phyloP scores from a whole-genome alignment of 495 filamentous ascomycete species.

The Xylaria bambusicola region DNA sequence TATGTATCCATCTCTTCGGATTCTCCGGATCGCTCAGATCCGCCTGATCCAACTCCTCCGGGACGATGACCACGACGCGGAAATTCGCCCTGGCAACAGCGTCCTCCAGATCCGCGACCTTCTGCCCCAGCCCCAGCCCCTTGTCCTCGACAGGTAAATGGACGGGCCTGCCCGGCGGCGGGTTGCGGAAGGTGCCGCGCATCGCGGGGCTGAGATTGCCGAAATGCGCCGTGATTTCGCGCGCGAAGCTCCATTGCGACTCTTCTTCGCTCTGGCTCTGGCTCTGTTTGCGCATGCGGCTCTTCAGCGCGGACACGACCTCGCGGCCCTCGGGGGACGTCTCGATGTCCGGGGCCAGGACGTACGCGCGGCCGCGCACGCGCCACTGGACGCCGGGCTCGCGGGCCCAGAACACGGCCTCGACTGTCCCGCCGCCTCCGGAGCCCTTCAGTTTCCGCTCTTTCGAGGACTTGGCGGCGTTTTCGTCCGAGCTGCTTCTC shows the following conservation, averaged over 20 bases:
- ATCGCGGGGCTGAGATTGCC: slow-evolving; percentile 78
- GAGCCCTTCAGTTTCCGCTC: slow-evolving; percentile 45
- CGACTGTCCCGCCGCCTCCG: slow-evolving; percentile 69
- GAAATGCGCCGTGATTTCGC: slow-evolving; percentile 82
- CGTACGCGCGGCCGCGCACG: slow-evolving; percentile 70
- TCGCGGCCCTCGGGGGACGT: slow-evolving; percentile 44
- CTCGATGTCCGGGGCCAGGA: slow-evolving; percentile 62
- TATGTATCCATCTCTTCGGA: slow-evolving; percentile 68
- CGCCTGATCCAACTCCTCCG: slow-evolving; percentile 74
- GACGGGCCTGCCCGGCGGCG: slow-evolving; percentile 68
- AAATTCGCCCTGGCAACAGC: slow-evolving; percentile 74
- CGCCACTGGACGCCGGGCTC: slow-evolving; percentile 79
- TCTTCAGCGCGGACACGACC: slow-evolving; percentile 48
- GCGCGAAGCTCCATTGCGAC: slow-evolving; percentile 64
- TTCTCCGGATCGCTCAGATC: slow-evolving; percentile 69
- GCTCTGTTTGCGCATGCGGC: slow-evolving; percentile 42
- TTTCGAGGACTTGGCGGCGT: slow-evolving; percentile 11
- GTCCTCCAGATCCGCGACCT: slow-evolving; percentile 69
- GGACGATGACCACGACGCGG: slow-evolving; percentile 78
- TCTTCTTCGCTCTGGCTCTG: slow-evolving; percentile 30
- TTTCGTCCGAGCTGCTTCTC: background rate
- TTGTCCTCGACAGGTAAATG: slow-evolving; percentile 46
- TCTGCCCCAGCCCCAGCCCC: slow-evolving; percentile 62
- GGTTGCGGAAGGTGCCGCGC: slow-evolving; percentile 76
- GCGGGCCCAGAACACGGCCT: slow-evolving; percentile 82